Evolutionary conservation across 2,329 filamentous ascomycete genomes (phyloP).

Genomic region (Colletotrichum sp.): DNA sequence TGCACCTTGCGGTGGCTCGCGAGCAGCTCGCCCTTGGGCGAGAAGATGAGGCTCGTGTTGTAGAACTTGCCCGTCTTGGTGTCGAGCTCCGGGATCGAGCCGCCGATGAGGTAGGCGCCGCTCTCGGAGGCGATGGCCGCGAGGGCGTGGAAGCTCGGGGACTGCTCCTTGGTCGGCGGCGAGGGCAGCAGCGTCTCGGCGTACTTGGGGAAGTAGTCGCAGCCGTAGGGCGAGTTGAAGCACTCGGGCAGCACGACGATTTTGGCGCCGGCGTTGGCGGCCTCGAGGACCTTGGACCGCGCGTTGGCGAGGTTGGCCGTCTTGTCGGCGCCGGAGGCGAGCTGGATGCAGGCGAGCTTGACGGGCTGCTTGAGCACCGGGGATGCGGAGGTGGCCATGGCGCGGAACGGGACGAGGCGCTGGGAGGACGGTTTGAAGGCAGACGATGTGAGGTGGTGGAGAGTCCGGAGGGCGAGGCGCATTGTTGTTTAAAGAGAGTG

Average conservation of each 20-base stretch:
- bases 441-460: not conserved
- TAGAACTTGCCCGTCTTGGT: conserved; percentile 69
- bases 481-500: not conserved
- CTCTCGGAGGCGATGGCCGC: conserved; percentile 80
- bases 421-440: not conserved
- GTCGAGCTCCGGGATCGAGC: conserved; percentile 87
- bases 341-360: conserved; percentile 82
- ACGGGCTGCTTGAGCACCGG: conserved; percentile 75
- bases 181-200: conserved; percentile 85
- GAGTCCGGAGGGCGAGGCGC: conserved; percentile 11
- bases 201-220: conserved; percentile 87
- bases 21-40: conserved; percentile 78
- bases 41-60: conserved; percentile 90
- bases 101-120: conserved; percentile 82
- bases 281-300: conserved; percentile 81
- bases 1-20: conserved; percentile 92
- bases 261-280: conserved; percentile 76
- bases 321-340: conserved; percentile 85
- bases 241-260: conserved; percentile 96
- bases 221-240: conserved; percentile 98
- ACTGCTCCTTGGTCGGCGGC: conserved; percentile 71
- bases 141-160: conserved; percentile 86
- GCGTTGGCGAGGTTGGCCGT: conserved; percentile 81
- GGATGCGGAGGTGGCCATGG: conserved; percentile 28
- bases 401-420: conserved; percentile 12